Base-by-base conservation (phyloP, 202 grass and related monocot species). In the Zizania palustris region DNA sequence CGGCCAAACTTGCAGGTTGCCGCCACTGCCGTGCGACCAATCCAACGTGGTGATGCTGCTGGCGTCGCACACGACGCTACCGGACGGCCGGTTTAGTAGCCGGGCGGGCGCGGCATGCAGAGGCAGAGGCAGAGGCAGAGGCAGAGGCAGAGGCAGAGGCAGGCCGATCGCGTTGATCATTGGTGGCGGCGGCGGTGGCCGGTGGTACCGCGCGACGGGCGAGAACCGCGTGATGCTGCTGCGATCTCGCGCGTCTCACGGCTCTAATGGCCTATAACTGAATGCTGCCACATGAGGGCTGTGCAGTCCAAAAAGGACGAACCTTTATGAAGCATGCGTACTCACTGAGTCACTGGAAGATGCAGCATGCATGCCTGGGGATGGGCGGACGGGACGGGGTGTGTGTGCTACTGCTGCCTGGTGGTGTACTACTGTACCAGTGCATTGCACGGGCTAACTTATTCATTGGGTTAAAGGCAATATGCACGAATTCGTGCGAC, bases 401-500 rank as follows among this genome's bases (percentile, higher is more conserved):
- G 28, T 28, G 28, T 28, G 28, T 28, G 28, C 28, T 28, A 28
- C 28, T n/a, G n/a, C n/a, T n/a, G n/a, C n/a, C n/a, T 28, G 28
- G 28, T 3, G 18, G 19, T 12, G 71, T 73, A 58, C 71, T 3
- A 15, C 6, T 5, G 60, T 21, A 54, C 33, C 7, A 48, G 33
- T 8, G 21, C 84, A 63, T 46, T 75, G 83, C 63, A 63, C 71
- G 57, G 15, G 5, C 65, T 63, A 57, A 63, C 69, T 19, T 54
- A 69, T 36, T 64, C 11, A 5, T 40, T 21, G 45, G 45, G 38
- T 80, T 75, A 80, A 28, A 28, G 18, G 14, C 48, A 28, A 20
- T 13, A 45, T 46, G 69, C 80, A 5, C 21, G 16, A 21, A 76
- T 83, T 63, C 45, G 61, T 83, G 72, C 35, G 8, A 28, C 11